A percentile compares a stretch with the other conserved stretches of the same genome.
Evolutionary conservation across 1,284 basidiomycete species (phyloP).

Genomic region (Leccinum subrobustum): DNA sequence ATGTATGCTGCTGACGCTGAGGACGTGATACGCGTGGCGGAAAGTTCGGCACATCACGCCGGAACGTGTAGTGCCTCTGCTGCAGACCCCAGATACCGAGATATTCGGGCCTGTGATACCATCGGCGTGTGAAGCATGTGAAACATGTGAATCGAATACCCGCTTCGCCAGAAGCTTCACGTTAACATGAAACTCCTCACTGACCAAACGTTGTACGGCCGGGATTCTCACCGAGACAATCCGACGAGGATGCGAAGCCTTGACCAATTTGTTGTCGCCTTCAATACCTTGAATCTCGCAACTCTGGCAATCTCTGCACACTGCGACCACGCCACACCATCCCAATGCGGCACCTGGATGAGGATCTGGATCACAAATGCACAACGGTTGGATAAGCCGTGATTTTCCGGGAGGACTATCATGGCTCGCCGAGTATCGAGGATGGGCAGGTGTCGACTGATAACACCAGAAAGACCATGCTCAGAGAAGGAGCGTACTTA

Average conservation of each 20-base stretch:
- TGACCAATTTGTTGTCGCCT: not conserved
- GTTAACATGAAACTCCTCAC: not conserved
- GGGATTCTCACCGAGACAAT: not conserved
- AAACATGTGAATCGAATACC: too few species aligned
- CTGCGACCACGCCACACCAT: not conserved
- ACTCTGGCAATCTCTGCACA: not conserved
- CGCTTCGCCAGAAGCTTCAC: not conserved
- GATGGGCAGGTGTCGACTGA: not conserved
- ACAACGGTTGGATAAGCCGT: not conserved
- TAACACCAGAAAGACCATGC: not conserved
- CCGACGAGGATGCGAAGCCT: not conserved
- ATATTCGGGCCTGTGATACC: not conserved
- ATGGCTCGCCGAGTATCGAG: not conserved
- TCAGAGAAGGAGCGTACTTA: not conserved
- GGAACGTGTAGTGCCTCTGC: not conserved
- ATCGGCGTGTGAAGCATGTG: not conserved
- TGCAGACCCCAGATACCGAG: not conserved
- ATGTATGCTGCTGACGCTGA: not conserved
- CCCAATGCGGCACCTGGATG: not conserved
- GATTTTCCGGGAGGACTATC: not conserved
- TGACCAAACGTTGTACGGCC: not conserved
- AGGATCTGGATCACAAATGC: not conserved
- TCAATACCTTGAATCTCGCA: not conserved
- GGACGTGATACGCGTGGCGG: not conserved
- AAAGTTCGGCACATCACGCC: not conserved